Conservation (phyloP, 2,329 filamentous ascomycete species). For the Talaromyces rugulosus region DNA sequence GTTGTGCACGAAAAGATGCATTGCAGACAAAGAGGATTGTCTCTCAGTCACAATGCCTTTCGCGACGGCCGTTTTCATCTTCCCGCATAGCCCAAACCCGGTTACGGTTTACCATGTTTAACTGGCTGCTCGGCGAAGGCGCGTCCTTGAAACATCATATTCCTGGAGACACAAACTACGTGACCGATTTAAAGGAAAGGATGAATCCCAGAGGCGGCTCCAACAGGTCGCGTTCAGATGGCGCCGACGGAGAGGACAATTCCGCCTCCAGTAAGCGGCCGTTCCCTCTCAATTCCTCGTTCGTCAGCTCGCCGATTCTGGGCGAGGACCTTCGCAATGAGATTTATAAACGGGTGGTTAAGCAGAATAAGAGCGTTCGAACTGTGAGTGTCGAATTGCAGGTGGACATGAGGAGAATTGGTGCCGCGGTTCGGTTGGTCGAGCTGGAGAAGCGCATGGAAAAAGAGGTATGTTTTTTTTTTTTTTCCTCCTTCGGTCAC, state of each 20-base stretch:
- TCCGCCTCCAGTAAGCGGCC: constrained; percentile 43
- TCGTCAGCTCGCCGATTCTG: constrained; percentile 68
- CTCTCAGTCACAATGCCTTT: constrained; percentile 11
- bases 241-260: background rate
- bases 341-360: constrained; percentile 66
- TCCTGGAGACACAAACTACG: constrained; percentile 30
- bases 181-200: constrained; percentile 19
- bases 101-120: constrained; percentile 53
- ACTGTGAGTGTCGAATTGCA: constrained; percentile 71
- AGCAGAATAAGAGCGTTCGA: constrained; percentile 65
- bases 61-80: constrained; percentile 30
- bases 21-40: constrained; percentile 9
- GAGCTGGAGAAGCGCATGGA: constrained; percentile 78
- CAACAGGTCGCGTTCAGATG: constrained; percentile 2
- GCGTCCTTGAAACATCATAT: constrained; percentile 26
- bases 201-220: background rate
- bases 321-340: constrained; percentile 67
- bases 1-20: constrained; percentile 13
- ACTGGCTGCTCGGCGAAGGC: constrained; percentile 50
- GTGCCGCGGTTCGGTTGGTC: constrained; percentile 79
- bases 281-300: constrained; percentile 70
- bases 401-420: constrained; percentile 78
- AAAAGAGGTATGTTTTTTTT: constrained; percentile 60
- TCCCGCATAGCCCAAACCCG: constrained; percentile 39
- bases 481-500: background rate